Evolutionary conservation across 257 asterid genomes (phyloP), one percentile per base, ranked within the genome.

Genomic region (Eucommia ulmoides): DNA sequence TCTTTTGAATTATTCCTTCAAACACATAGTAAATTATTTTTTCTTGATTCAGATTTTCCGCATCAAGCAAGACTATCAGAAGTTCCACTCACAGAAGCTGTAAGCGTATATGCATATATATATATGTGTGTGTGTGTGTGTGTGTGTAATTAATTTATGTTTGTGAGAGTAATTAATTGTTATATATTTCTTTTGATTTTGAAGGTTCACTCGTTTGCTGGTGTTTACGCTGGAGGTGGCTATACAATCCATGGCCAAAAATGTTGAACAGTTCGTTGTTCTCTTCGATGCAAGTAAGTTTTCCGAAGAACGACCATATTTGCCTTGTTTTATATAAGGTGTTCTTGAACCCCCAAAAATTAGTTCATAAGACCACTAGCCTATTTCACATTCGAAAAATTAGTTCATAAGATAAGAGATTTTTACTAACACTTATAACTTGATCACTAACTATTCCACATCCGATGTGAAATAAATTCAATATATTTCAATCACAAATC

Each of bases 161-260:
- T 26, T 4, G 38, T 4, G 38, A 26, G 12, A 26, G 12, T 4
- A 26, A 26, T 26, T 26, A 26, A 26, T 12, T 26, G 38, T 35
- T 35, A 1, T 35, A 35, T 35, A 35, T 35, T 10, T 4, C 11
- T 35, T 10, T 11, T 6, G 2, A 42, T 42, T 29, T 55, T 60
- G 33, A 51, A 88, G 97, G 80, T 74, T 80, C 48, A 82, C 79
- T 50, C 76, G 87, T 47, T 52, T 89, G 74, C 53, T 85, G n/a
- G 97, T 81, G 45, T 89, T 89, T 70, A 89, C 97, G 23, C 70
- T 89, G 16, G 97, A 89, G 70, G 96, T 89, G 66, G 96, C 94
- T 0, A 67, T 80, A 54, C 96, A 89, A 65, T 77, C 83, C 23
- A 89, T 85, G 97, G 57, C 70, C 0, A 89, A 62, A 74, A 76